phyloP scores from a whole-genome alignment of 371 early-diverging fungal genomes.

The Rhizopus microsporus region DNA sequence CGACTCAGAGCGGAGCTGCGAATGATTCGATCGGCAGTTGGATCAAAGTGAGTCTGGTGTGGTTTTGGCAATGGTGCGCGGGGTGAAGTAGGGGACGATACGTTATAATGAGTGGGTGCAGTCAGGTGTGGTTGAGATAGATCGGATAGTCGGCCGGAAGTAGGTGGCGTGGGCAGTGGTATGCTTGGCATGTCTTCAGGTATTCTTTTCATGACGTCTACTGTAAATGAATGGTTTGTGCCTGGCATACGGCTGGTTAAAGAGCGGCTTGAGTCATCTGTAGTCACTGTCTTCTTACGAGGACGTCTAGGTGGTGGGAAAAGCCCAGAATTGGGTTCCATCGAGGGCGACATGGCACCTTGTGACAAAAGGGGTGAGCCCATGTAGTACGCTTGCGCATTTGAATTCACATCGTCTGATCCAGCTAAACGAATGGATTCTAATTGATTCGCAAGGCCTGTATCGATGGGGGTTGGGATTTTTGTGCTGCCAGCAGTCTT shows the following conservation, averaged over 20 bases:
- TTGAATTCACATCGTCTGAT: not conserved
- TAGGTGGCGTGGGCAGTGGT: slow-evolving; percentile 6
- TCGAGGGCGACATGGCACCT: not conserved
- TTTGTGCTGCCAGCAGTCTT: slow-evolving; percentile 5
- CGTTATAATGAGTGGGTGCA: too few relatives aligned
- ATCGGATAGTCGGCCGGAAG: not conserved
- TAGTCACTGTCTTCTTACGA: slow-evolving; percentile 5
- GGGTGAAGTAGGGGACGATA: not conserved
- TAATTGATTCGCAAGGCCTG: slow-evolving; percentile 12
- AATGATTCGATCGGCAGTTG: not conserved
- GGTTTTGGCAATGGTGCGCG: not conserved
- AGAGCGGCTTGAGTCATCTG: not conserved
- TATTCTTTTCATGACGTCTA: not conserved
- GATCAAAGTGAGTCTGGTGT: not conserved
- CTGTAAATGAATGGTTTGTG: not conserved
- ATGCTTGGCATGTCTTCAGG: not conserved
- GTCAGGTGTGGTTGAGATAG: not conserved
- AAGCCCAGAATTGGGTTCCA: not conserved
- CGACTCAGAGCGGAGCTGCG: not conserved
- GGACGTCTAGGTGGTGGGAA: slow-evolving; percentile 18
- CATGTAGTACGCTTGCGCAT: not conserved
- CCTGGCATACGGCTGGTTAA: not conserved
- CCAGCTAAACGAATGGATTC: not conserved
- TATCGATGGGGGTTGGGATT: slow-evolving; percentile 4
- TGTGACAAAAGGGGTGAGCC: not conserved